Base-by-base conservation (phyloP, 2,329 filamentous ascomycete species). In the Neoscytalidium dimidiatum region DNA sequence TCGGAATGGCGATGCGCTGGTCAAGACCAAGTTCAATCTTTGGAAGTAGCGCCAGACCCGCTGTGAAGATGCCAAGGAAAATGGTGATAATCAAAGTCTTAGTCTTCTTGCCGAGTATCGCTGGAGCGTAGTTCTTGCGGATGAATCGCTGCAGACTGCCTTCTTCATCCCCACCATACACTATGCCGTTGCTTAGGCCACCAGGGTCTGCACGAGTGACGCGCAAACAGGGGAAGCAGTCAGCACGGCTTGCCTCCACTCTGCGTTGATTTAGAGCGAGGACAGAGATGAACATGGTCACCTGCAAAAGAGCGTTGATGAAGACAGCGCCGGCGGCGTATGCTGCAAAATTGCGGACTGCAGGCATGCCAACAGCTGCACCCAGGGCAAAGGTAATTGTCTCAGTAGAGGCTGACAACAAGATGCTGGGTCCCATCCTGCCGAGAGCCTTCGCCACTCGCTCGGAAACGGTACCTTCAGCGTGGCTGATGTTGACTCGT, bases 241-340 rank as follows among this genome's bases (percentile, higher is more conserved):
- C 95, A 53, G 93, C 92, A 28, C 94, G 88, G 63, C 92, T 88
- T 70, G 91, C 90, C 74, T 99, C 94, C 0, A 96, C 94, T 8
- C 96, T 87, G 74, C 88, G 87, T 79, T 99, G 95, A 73, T 99
- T 99, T 66, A 97, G 84, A 2, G 94, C 88, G 7, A 99, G 84
- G 3, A 98, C 90, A 0, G 96, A 94, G 43, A 97, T 86, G 74
- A 99, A 99, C 88, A 98, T 94, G 0, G 96, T 99, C 69, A 98
- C 90, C 77, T 99, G 95, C 5, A 99, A 82, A n/a, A 98, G 77
- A 0, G 96, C 96, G 74, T 99, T 99, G 83, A 99, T 94, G 71
- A 98, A 89, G 11, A 99, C 95, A 11, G 95, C 95, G 58, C 95
- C 95, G 1, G 95, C 94, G 13, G 95, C 95, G 75, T 99, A 99